Evolutionary conservation across 345 rosid species (phyloP), one percentile per base, ranked within the genome.

Genomic region (Populus nigra): DNA sequence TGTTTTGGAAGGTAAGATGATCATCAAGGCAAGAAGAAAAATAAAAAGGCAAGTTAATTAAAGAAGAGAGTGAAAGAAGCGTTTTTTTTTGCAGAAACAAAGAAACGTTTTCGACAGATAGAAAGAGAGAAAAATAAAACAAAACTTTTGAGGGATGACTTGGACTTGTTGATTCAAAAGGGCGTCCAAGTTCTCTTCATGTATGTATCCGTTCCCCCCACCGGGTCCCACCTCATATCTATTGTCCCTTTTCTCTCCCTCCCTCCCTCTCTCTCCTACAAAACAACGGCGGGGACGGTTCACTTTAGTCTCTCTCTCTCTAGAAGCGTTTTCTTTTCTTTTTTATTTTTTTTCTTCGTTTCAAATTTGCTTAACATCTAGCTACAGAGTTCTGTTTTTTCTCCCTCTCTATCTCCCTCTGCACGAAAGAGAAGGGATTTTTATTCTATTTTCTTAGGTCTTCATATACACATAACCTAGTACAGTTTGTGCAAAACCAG

Each of bases 171-270:
- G 80, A 45, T 83, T 77, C 88, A 73, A 84, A 82, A 87, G 84
- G 20, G 88, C 84, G 92, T 91, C 94, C 31, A 89, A 87, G 86
- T 91, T 87, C 94, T 75, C 90, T 85, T 88, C 86, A 91, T 77
- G 84, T 79, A 27, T n/a, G 65, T 50, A 38, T 18, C 8, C 22
- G 55, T 33, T 16, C 7, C 11, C 11, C 27, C 53, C 62, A 16
- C 39, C 27, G 83, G 87, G 88, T n/a, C 90, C 88, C 87, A 70
- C 70, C 23, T 10, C 47, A 43, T 43, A 43, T 43, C 47, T 43
- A 43, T 1, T 43, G 47, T 43, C 1, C 10, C n/a, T 63, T 3
- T 63, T 72, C 73, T 36, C 71, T 63, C 70, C 23, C 61, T 31
- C 33, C 62, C 77, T 72, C 74, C 71, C 73, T 74, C 77, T 17